Evolutionary conservation across 2,329 filamentous ascomycete genomes (phyloP).

Genomic region (Huntiella decipiens): DNA sequence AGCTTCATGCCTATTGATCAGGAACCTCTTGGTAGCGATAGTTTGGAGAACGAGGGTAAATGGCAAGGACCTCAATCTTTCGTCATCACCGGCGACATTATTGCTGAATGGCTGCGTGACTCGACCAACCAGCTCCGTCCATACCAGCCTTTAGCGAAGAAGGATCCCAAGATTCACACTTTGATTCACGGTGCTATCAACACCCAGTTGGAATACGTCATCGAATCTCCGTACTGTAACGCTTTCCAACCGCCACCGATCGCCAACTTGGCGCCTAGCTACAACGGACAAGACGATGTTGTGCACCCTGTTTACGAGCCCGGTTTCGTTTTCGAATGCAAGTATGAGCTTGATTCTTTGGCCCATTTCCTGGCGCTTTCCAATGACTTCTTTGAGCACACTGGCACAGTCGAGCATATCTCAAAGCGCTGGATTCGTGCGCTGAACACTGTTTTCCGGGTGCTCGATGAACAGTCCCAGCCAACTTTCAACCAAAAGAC

Average conservation of each 20-base stretch:
- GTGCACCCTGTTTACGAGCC: constrained; percentile 82
- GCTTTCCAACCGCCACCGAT: constrained; percentile 90
- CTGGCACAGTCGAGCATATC: constrained; percentile 59
- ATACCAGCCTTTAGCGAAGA: constrained; percentile 69
- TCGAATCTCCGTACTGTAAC: constrained; percentile 91
- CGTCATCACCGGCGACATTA: constrained; percentile 83
- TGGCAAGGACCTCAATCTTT: constrained; percentile 84
- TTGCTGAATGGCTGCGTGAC: constrained; percentile 81
- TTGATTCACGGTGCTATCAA: constrained; percentile 87
- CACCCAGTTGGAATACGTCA: constrained; percentile 88
- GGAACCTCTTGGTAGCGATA: constrained; percentile 16
- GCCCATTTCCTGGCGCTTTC: constrained; percentile 73
- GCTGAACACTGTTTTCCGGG: constrained; percentile 50
- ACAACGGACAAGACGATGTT: constrained; percentile 63
- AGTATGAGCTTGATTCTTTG: constrained; percentile 92
- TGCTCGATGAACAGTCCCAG: constrained; percentile 60
- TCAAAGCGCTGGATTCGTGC: constrained; percentile 62
- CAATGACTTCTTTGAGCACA: constrained; percentile 74
- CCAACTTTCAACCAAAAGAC: constrained; percentile 59
- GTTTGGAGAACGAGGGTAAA: constrained; percentile 32
- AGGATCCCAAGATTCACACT: constrained; percentile 57
- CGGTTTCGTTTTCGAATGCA: constrained; percentile 83
- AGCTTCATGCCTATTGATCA: constrained; percentile 19
- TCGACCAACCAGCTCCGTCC: constrained; percentile 85
- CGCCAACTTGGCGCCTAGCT: constrained; percentile 49